These are phyloP conservation scores for Saitozyma podzolica DNA, from an alignment of 768 basidiomycete species.

Conservation along the genomic window DNA sequence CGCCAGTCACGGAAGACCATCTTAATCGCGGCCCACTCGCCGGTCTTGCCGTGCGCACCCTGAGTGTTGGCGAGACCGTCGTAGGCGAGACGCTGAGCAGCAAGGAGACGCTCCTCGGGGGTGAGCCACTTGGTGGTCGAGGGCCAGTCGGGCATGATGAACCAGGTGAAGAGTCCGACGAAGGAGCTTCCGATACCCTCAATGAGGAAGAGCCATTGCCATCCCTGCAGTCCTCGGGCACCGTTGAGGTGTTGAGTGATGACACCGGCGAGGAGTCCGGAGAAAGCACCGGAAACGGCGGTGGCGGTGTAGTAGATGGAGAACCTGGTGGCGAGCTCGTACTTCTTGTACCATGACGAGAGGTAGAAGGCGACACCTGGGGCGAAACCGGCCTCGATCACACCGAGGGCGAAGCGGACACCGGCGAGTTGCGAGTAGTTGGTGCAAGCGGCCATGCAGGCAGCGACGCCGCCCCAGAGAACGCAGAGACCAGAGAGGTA, in stretches of 20 bases:
- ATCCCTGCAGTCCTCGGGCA: slow-evolving; percentile 40
- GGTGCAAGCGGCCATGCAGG: slow-evolving; percentile 43
- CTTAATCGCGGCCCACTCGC: slow-evolving; percentile 42
- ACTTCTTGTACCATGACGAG: slow-evolving; percentile 20
- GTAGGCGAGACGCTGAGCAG: slow-evolving; percentile 46
- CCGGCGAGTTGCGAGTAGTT: slow-evolving; percentile 42
- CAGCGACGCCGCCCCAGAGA: slow-evolving; percentile 50
- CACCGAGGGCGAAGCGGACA: slow-evolving; percentile 27
- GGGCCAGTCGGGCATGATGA: slow-evolving; percentile 52
- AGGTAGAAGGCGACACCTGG: slow-evolving; percentile 35
- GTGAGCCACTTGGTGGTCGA: slow-evolving; percentile 52
- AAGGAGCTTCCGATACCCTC: slow-evolving; percentile 40
- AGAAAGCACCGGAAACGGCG: slow-evolving; percentile 52
- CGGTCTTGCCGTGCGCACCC: slow-evolving; percentile 31
- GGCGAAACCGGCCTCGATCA: slow-evolving; percentile 30
- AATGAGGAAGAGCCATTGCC: slow-evolving; percentile 42
- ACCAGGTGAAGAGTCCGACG: slow-evolving; percentile 41
- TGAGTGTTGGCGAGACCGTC: slow-evolving; percentile 48
- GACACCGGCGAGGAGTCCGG: slow-evolving; percentile 52
- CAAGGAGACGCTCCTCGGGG: slow-evolving; percentile 50
- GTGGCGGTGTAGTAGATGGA: slow-evolving; percentile 52
- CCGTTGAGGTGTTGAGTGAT: slow-evolving; percentile 51
- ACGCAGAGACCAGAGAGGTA: slow-evolving; percentile 48
- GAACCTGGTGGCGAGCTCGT: slow-evolving; percentile 30
- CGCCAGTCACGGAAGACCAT: slow-evolving; percentile 34